These are phyloP conservation scores for Scheffersomyces amazonensis DNA, from an alignment of 805 yeast genomes.

Conservation along the genomic window DNA sequence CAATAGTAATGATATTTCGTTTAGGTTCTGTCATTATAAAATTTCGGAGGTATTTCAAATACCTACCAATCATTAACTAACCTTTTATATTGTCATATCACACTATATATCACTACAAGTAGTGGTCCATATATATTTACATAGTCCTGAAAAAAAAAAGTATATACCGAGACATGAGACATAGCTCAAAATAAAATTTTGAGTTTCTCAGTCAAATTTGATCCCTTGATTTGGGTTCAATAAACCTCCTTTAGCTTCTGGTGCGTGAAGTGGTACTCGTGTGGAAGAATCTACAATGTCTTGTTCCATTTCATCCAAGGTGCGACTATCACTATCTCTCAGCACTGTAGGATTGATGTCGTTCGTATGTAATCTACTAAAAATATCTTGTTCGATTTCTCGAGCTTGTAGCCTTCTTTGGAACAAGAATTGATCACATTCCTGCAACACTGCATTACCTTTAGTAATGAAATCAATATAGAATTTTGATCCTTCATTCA, in stretches of 20 bases:
- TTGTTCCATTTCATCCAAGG: background rate
- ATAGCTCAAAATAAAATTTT: too few relatives aligned
- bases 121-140: too few relatives aligned
- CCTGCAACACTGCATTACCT: constrained; percentile 41
- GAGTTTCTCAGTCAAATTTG: constrained; percentile 8
- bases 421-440: constrained; percentile 51
- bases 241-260: constrained; percentile 3
- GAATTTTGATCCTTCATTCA: constrained; percentile 68
- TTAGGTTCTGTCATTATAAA: constrained; percentile 28
- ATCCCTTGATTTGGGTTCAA: constrained; percentile 16
- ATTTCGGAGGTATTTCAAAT: constrained; percentile 18
- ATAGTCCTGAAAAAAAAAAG: too few relatives aligned
- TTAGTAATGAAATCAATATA: constrained; percentile 59
- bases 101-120: too few relatives aligned
- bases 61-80: constrained; percentile 9
- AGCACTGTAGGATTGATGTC: background rate
- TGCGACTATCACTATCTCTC: background rate
- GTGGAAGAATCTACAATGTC: background rate
- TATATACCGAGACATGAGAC: too few relatives aligned
- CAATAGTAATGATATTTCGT: constrained; percentile 55
- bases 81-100: too few relatives aligned
- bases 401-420: constrained; percentile 52
- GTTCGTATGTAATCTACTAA: background rate
- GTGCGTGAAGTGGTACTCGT: background rate
- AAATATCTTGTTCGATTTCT: constrained; percentile 36